Percentiles rank a stretch among this genome's conserved stretches.
Evolutionary conservation across 2,329 filamentous ascomycete genomes (phyloP).

Genomic region (Fusarium continuum): DNA sequence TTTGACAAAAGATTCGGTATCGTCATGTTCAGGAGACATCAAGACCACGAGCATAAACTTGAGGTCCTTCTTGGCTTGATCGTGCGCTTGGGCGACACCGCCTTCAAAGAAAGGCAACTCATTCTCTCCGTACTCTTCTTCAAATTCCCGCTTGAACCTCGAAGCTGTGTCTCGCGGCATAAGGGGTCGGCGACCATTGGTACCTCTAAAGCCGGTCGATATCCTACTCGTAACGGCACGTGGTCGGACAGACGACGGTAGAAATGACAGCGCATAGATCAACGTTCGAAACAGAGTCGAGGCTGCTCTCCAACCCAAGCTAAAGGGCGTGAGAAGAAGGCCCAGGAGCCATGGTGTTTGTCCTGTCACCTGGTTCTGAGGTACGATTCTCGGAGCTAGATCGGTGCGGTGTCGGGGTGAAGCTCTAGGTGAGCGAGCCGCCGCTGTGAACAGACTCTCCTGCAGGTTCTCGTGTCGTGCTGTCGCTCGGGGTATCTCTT

Average conservation of each 20-base stretch:
- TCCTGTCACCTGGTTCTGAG: conserved; percentile 74
- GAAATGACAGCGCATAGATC: conserved; percentile 80
- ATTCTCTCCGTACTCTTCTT: conserved; percentile 85
- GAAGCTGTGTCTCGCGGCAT: conserved; percentile 88
- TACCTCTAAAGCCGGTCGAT: conserved; percentile 63
- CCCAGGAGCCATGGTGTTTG: conserved; percentile 79
- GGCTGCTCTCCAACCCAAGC: conserved; percentile 76
- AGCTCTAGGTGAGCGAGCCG: conserved; percentile 34
- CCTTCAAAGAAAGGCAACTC: conserved; percentile 83
- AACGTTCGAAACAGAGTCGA: conserved; percentile 76
- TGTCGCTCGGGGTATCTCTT: conserved; percentile 69
- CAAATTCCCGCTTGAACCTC: conserved; percentile 90
- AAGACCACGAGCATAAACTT: conserved; percentile 92
- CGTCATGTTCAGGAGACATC: conserved; percentile 92
- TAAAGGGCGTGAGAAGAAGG: conserved; percentile 83
- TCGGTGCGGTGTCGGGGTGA: conserved; percentile 55
- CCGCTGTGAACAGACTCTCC: conserved; percentile 59
- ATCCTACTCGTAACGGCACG: conserved; percentile 64
- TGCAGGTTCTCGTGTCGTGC: conserved; percentile 79
- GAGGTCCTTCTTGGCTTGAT: conserved; percentile 87
- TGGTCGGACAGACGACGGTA: conserved; percentile 72
- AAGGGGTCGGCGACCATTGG: conserved; percentile 76
- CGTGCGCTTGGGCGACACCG: conserved; percentile 90
- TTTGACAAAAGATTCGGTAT: conserved; percentile 81
- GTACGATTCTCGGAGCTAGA: conserved; percentile 85